Conservation (phyloP, 805 yeast species). For the Barnettozyma pratensis region DNA sequence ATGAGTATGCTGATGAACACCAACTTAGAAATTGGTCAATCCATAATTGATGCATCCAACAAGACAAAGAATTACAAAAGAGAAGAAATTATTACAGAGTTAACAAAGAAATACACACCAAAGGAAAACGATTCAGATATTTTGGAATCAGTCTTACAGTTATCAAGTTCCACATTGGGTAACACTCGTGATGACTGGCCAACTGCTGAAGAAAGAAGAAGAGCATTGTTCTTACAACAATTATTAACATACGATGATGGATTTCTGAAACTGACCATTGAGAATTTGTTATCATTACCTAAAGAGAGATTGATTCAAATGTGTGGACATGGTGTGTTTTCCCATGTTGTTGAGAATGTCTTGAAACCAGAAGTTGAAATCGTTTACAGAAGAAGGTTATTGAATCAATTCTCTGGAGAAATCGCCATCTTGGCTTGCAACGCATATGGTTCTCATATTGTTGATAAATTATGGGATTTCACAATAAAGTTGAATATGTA, state of each 20-base stretch:
- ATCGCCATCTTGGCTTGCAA: slow-evolving; percentile 66
- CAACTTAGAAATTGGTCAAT: slow-evolving; percentile 64
- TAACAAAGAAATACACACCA: slow-evolving; percentile 41
- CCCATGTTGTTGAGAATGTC: slow-evolving; percentile 77
- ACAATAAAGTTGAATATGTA: slow-evolving; percentile 73
- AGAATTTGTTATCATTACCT: slow-evolving; percentile 55
- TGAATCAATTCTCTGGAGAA: slow-evolving; percentile 58
- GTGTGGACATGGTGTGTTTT: slow-evolving; percentile 86
- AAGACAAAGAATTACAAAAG: slow-evolving; percentile 52
- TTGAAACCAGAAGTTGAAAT: slow-evolving; percentile 45
- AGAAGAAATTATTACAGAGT: slow-evolving; percentile 49
- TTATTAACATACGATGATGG: slow-evolving; percentile 62
- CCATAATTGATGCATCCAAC: slow-evolving; percentile 62
- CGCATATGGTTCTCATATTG: slow-evolving; percentile 87
- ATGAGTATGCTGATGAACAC: slow-evolving; percentile 56
- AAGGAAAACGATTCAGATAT: slow-evolving; percentile 34
- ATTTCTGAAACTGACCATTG: slow-evolving; percentile 54
- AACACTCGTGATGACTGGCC: slow-evolving; percentile 89
- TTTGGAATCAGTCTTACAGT: slow-evolving; percentile 60
- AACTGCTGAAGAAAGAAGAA: slow-evolving; percentile 80
- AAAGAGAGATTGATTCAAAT: slow-evolving; percentile 60
- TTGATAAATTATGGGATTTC: slow-evolving; percentile 80
- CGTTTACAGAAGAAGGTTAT: slow-evolving; percentile 58
- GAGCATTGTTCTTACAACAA: slow-evolving; percentile 69
- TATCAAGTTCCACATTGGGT: slow-evolving; percentile 70